Evolutionary conservation across 1,284 basidiomycete genomes (phyloP), one percentile per base, ranked within the genome.

Genomic region (Moniliophthora roreri): DNA sequence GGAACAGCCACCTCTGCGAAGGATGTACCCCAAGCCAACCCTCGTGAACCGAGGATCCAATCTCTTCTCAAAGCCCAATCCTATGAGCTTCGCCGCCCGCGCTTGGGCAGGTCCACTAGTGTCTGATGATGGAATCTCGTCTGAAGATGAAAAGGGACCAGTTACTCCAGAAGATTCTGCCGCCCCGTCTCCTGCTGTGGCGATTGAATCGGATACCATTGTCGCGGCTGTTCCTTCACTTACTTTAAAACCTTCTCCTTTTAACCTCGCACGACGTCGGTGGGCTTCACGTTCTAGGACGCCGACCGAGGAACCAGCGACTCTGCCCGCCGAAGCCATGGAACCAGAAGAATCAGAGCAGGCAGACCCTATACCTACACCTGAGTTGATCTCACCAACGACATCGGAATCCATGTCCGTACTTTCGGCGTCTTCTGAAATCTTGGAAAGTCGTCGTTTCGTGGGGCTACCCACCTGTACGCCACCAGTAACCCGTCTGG

Each of bases 231-330:
- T 54, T 40, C 42, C 61, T 13, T 40, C 66, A 54, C 66, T 70
- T 58, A 66, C 73, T 26, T 74, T 75, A 64, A 78, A 75, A 55
- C 81, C 81, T 20, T 76, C 77, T 40, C 80, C 81, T 13, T 70
- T 77, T 68, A 79, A 77, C 62, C 75, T 80, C 57, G 79, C 81
- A 10, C 73, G 71, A 54, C 75, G 77, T 50, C 75, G 80, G 40
- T 82, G 80, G 80, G 76, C 73, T 52, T 71, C 75, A 18, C 53
- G 60, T 26, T 48, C 59, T 55, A 65, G 63, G 54, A 66, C 69
- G 48, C 62, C 69, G 10, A 34, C 52, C 6, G 55, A 56, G n/a
- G 51, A 53, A 37, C 20, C 18, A 20, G 32, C 16, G 26, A 37
- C 50, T 8, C 37, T 39, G 23, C 38, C 48, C 41, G 32, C 24